Evolutionary conservation across 1,139 yeast species (phyloP).

Genomic region (Magnusiomyces clavatus): DNA sequence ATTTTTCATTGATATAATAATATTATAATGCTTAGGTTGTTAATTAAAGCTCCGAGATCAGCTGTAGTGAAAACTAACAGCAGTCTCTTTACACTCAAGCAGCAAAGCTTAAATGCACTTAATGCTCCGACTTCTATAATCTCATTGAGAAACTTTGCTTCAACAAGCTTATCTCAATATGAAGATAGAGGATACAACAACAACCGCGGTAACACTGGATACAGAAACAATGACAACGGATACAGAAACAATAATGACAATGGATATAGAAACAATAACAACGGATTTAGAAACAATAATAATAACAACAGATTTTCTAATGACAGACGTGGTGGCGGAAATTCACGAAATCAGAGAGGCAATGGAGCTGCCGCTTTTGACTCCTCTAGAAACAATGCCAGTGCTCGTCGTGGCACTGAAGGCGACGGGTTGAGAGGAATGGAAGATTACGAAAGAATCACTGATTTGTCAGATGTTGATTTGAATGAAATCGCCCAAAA

Average conservation of each 20-base stretch:
- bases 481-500: slow-evolving; percentile 11
- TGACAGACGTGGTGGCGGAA: background rate
- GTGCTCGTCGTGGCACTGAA: slow-evolving; percentile 19
- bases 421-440: slow-evolving; percentile 31
- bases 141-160: too few relatives aligned
- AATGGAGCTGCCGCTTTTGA: slow-evolving; percentile 13
- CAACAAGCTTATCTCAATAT: too few relatives aligned
- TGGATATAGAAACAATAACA: background rate
- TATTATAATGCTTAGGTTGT: too few relatives aligned
- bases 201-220: background rate
- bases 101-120: background rate
- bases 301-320: background rate
- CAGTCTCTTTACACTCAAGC: background rate
- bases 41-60: too few relatives aligned
- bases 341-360: slow-evolving; percentile 2
- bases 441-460: slow-evolving; percentile 26
- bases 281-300: slow-evolving; percentile 1
- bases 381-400: slow-evolving; percentile 15
- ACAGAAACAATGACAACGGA: slow-evolving; percentile 1
- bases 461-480: slow-evolving; percentile 18
- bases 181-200: background rate
- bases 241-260: background rate
- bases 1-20: too few relatives aligned
- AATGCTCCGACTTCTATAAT: background rate
- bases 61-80: background rate